Conservation (phyloP, 148 eudicot genomes). For the Arbutus unedo region DNA sequence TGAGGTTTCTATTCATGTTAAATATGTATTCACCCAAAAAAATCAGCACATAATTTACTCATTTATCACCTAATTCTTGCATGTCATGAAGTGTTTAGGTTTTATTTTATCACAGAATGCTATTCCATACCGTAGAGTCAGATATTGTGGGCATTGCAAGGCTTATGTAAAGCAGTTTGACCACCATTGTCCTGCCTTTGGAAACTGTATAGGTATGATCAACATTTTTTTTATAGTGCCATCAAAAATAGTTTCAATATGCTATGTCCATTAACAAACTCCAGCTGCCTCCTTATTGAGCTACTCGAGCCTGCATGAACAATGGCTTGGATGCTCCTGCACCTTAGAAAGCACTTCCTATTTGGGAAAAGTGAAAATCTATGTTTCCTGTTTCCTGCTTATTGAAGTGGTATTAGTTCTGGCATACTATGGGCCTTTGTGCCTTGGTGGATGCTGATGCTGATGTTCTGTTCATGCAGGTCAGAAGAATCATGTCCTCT, state of each 20-base stretch:
- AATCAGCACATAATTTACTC: not conserved
- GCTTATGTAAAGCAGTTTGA: conserved; percentile 70
- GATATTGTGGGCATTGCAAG: conserved; percentile 67
- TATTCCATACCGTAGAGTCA: conserved; percentile 33
- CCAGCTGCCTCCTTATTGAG: no score
- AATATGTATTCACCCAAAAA: not conserved
- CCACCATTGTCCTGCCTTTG: conserved; percentile 93
- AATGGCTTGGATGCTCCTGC: no score
- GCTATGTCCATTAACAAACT: no score
- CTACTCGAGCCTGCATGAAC: no score
- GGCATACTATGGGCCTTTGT: not conserved
- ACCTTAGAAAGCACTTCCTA: not conserved
- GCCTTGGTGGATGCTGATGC: conserved; percentile 5
- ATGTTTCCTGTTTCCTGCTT: not conserved
- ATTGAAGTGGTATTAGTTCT: not conserved
- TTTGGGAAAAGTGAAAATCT: not conserved
- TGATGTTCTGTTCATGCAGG: conserved; percentile 38
- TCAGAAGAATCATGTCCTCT: conserved; percentile 52
- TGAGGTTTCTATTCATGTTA: not conserved
- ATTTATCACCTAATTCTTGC: not conserved
- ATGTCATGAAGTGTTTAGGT: not conserved
- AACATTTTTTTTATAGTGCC: not conserved
- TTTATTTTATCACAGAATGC: conserved; percentile 2
- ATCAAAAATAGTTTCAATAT: no score
- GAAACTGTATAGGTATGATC: conserved; percentile 77